Percentiles rank a stretch among this genome's conserved stretches.
Evolutionary conservation across 2,329 filamentous ascomycete genomes (phyloP).

Genomic region (Metarhizium sp.): DNA sequence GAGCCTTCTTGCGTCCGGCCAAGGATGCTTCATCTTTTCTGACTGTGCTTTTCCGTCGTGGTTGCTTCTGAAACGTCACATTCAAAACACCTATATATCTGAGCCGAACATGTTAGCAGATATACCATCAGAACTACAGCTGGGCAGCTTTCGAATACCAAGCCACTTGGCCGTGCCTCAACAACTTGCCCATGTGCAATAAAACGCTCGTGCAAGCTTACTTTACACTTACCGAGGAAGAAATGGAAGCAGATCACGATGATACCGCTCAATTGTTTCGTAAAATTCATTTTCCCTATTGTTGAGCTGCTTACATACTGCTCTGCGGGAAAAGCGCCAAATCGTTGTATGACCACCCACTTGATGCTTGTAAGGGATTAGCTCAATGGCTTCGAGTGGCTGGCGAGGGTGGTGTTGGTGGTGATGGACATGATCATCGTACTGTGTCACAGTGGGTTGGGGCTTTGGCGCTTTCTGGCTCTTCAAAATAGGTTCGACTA

Average conservation of each 20-base stretch:
- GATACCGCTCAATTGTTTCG: constrained; percentile 84
- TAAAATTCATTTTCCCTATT: constrained; percentile 99
- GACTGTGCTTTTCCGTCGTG: constrained; percentile 52
- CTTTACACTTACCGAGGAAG: constrained; percentile 60
- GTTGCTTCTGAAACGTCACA: constrained; percentile 83
- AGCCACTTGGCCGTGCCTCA: background rate
- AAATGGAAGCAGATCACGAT: constrained; percentile 83
- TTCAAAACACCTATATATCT: constrained; percentile 97
- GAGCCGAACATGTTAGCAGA: constrained; percentile 4
- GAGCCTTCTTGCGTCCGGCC: constrained; percentile 26
- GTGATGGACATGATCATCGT: constrained; percentile 41
- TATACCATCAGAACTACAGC: background rate
- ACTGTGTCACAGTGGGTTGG: constrained; percentile 28
- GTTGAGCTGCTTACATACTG: constrained; percentile 96
- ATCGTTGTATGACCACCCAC: constrained; percentile 94
- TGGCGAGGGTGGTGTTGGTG: constrained; percentile 41
- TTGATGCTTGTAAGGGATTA: constrained; percentile 95
- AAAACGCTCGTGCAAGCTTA: background rate
- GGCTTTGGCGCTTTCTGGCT: constrained; percentile 17
- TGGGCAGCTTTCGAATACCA: background rate
- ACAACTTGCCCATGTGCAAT: background rate
- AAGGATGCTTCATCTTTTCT: constrained; percentile 37
- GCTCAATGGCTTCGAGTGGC: constrained; percentile 82
- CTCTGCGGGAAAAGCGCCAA: constrained; percentile 89
- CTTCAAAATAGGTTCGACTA: constrained; percentile 33